phyloP scores from a whole-genome alignment of 768 basidiomycete species.

The Boletus pseudo-olivaceus region DNA sequence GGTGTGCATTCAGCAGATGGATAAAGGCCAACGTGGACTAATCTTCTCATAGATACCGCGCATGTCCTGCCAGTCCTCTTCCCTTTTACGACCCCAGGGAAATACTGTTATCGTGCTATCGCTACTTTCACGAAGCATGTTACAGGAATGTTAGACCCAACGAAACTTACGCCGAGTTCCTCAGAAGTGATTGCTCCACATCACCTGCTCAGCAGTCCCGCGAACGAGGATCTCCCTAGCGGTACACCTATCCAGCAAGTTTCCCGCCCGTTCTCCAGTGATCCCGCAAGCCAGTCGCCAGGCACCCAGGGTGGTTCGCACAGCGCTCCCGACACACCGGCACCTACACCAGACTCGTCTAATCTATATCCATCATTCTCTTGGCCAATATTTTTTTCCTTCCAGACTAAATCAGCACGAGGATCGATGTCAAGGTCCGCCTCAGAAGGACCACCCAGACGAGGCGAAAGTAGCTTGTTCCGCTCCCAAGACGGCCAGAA shows the following conservation, averaged over 20 bases:
- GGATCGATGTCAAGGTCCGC: slow-evolving; percentile 11
- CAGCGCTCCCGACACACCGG: background rate
- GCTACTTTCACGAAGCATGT: slow-evolving; percentile 67
- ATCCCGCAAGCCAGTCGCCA: background rate
- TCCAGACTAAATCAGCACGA: slow-evolving; percentile 15
- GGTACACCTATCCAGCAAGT: background rate
- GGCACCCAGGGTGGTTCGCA: background rate
- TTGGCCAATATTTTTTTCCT: slow-evolving; percentile 12
- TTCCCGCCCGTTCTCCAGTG: slow-evolving; percentile 2
- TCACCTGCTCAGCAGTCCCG: slow-evolving; percentile 1
- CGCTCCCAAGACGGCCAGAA: slow-evolving; percentile 14
- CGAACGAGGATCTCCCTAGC: background rate
- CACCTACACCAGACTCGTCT: background rate
- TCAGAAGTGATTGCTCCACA: slow-evolving; percentile 5
- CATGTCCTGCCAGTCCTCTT: slow-evolving; percentile 75
- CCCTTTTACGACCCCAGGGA: slow-evolving; percentile 71
- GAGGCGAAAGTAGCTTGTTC: background rate
- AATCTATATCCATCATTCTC: slow-evolving; percentile 7
- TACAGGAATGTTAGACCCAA: slow-evolving; percentile 42
- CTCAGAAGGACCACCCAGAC: slow-evolving; percentile 10
- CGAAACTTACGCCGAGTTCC: slow-evolving; percentile 5
- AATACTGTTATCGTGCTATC: slow-evolving; percentile 77
- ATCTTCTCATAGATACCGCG: slow-evolving; percentile 49
- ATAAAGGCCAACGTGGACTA: slow-evolving; percentile 14
- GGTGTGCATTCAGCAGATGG: slow-evolving; percentile 39